Conservation (phyloP, 202 grass and related monocot species). For the Alloteropsis angusta region DNA sequence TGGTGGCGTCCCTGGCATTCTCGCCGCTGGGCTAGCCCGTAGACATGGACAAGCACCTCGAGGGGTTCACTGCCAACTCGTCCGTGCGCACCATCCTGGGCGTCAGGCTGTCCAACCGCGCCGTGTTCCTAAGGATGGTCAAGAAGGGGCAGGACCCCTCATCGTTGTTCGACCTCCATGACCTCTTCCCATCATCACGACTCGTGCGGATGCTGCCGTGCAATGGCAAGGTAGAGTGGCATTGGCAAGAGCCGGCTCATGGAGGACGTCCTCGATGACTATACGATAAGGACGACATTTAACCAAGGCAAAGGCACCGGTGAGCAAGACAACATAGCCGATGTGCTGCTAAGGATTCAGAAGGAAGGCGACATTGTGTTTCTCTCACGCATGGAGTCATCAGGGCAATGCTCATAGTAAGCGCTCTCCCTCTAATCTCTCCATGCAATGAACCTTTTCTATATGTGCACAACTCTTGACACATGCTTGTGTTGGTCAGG, state of each 20-base stretch:
- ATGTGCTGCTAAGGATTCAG: slow-evolving; percentile 33
- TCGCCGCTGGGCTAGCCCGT: not conserved
- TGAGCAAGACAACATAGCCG: slow-evolving; percentile 23
- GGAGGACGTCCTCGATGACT: slow-evolving; percentile 22
- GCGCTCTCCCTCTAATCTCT: not conserved
- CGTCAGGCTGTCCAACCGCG: slow-evolving; percentile 18
- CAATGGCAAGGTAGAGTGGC: not conserved
- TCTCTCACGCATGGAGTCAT: slow-evolving; percentile 23
- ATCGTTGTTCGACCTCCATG: slow-evolving; percentile 23
- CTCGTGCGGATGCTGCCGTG: slow-evolving; percentile 17
- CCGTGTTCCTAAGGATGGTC: not conserved
- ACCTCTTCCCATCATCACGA: slow-evolving; percentile 46
- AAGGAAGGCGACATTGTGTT: slow-evolving; percentile 10
- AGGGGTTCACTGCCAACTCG: slow-evolving; percentile 16
- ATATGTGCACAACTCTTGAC: too few relatives aligned
- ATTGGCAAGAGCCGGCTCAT: not conserved
- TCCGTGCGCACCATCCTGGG: slow-evolving; percentile 30
- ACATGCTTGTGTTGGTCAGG: not conserved
- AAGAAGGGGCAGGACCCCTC: not conserved
- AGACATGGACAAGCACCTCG: not conserved
- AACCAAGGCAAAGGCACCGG: not conserved
- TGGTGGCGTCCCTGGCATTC: slow-evolving; percentile 1
- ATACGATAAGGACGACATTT: not conserved
- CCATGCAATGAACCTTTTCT: not conserved
- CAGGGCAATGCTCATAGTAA: slow-evolving; percentile 24